These are phyloP conservation scores for Cichorium intybus DNA, from an alignment of 140 eudicot genomes.

Conservation along the genomic window DNA sequence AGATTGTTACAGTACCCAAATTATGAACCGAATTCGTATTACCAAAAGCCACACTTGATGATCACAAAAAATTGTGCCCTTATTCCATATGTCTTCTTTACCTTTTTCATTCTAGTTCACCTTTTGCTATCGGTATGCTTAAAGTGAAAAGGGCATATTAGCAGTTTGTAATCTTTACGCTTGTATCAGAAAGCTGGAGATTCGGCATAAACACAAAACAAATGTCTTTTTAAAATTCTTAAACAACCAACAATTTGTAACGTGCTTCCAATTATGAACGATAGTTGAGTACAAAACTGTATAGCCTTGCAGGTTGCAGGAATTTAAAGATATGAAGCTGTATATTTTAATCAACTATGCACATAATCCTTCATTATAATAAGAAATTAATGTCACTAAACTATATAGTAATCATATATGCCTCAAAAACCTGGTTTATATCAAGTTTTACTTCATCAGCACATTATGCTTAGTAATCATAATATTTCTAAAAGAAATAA, in stretches of 20 bases:
- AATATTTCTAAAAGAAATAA: too few relatives aligned
- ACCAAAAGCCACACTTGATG: background rate
- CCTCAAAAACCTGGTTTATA: background rate
- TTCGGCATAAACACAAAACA: background rate
- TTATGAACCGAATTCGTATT: background rate
- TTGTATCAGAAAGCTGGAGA: background rate
- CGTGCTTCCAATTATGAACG: background rate
- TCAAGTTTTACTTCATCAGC: background rate
- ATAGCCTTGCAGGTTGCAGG: constrained; percentile 1
- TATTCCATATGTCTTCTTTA: background rate
- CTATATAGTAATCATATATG: constrained; percentile 7
- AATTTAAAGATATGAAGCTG: background rate
- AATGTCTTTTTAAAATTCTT: background rate
- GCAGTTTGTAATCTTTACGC: background rate
- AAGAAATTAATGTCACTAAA: background rate
- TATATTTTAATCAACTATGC: background rate
- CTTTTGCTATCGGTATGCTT: too few relatives aligned
- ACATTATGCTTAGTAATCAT: constrained; percentile 6
- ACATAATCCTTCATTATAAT: constrained; percentile 3
- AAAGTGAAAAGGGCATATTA: too few relatives aligned
- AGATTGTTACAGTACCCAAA: background rate
- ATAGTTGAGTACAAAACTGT: background rate
- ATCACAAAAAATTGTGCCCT: too few relatives aligned
- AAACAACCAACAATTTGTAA: constrained; percentile 8
- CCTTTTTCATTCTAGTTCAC: background rate